Base-by-base conservation (phyloP, 176 grass and related monocot species). In the Zea luxurians region DNA sequence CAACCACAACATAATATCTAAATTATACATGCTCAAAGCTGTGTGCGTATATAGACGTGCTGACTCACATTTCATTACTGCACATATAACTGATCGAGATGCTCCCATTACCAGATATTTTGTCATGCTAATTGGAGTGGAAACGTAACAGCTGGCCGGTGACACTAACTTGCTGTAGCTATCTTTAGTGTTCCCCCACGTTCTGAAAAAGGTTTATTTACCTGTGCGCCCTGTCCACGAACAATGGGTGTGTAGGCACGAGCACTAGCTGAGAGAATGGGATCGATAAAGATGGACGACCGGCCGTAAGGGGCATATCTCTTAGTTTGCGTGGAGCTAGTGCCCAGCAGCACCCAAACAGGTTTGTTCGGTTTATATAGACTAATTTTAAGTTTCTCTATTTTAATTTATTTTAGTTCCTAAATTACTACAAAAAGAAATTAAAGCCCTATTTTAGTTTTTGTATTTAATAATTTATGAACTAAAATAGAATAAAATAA, bases 271-370 rank as follows among this genome's bases (percentile, higher is more conserved):
- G 71, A 62, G 46, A 66, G 60, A 27, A 27, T 27, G 38, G 54
- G 74, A 83, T n/a, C n/a, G n/a, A 79, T 82, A 86, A 86, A 82
- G 83, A 34, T 79, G 48, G 53, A 74, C 36, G 44, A 62, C n/a
- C 36, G 44, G 53, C n/a, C 10, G 40, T 34, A 57, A 36, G 54
- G 54, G 8, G 67, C 77, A 77, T 60, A 77, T 80, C 74, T 66
- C 74, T 87, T 71, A 77, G 57, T 83, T 65, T 75, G 75, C 76
- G 80, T 78, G 81, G 68, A 68, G 67, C 75, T 55, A 80, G 77
- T 58, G 67, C 49, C 73, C 49, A 17, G 52, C 83, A 86, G 48
- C 58, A 11, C 43, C n/a, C n/a, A n/a, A n/a, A n/a, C n/a, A n/a
- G n/a, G n/a, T n/a, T n/a, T n/a, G 27, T 27, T 27, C 1, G 27